Percentiles rank a stretch among this genome's conserved stretches.
These are phyloP conservation scores for Cladophialophora yegresii DNA, from an alignment of 2,329 filamentous ascomycete species.

Conservation along the genomic window DNA sequence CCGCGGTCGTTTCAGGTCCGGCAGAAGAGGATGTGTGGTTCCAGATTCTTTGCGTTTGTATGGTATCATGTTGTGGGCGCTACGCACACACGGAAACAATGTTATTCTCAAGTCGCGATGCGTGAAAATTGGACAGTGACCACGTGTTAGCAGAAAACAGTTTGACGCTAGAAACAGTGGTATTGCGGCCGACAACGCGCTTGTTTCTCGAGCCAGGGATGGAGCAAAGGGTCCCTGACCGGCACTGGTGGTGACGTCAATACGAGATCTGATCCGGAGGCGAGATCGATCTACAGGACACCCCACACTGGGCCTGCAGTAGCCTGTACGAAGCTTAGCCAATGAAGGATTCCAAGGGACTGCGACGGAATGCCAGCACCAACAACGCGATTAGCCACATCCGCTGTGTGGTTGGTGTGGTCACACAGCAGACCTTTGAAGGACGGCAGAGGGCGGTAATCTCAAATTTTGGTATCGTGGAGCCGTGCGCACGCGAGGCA, in stretches of 20 bases:
- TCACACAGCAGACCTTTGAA: not conserved
- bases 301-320: not conserved
- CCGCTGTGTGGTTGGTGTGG: no score
- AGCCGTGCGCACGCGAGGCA: not conserved
- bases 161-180: not conserved
- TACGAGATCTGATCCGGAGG: constrained; percentile 10
- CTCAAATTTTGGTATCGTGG: not conserved
- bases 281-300: constrained; percentile 13
- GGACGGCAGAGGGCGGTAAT: not conserved
- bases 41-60: constrained; percentile 24
- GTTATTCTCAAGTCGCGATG: not conserved
- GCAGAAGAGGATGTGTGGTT: not conserved
- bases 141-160: not conserved
- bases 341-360: not conserved
- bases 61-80: constrained; percentile 1
- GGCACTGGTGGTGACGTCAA: constrained; percentile 17
- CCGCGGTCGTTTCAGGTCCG: constrained; percentile 12
- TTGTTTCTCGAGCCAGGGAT: not conserved
- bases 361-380: not conserved
- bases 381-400: not conserved
- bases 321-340: not conserved
- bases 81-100: not conserved
- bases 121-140: not conserved
- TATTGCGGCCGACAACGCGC: not conserved
- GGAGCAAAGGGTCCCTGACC: not conserved